Conservation (phyloP, 2,329 filamentous ascomycete species). For the Stagonosporopsis rhizophila region DNA sequence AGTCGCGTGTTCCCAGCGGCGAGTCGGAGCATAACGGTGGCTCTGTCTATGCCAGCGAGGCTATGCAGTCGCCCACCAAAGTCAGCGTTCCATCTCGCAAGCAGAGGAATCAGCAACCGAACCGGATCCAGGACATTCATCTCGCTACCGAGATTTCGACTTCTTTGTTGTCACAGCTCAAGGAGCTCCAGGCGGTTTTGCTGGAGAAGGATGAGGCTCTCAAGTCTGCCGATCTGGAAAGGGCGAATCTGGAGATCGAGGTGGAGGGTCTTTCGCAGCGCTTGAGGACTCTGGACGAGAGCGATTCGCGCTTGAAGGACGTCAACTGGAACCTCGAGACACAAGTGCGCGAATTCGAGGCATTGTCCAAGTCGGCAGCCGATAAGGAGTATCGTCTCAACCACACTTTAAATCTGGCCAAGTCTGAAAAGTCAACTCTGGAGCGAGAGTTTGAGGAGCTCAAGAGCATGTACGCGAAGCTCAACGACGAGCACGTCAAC, state of each 20-base stretch:
- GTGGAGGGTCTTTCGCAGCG: constrained; percentile 80
- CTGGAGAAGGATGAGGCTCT: constrained; percentile 87
- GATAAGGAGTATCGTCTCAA: constrained; percentile 85
- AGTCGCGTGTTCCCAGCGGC: constrained; percentile 72
- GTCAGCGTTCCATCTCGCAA: constrained; percentile 85
- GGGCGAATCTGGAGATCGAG: constrained; percentile 81
- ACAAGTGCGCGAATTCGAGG: constrained; percentile 81
- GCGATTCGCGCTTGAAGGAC: constrained; percentile 94
- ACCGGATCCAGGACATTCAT: constrained; percentile 92
- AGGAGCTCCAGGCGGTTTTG: constrained; percentile 84
- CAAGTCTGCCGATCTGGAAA: constrained; percentile 75
- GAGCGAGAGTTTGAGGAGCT: constrained; percentile 93
- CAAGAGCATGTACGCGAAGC: constrained; percentile 77
- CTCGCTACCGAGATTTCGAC: constrained; percentile 99
- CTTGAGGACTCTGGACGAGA: constrained; percentile 85
- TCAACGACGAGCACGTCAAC: constrained; percentile 80
- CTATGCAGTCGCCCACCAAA: constrained; percentile 87
- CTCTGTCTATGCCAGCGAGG: constrained; percentile 76
- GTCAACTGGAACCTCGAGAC: constrained; percentile 99
- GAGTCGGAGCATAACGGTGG: constrained; percentile 45
- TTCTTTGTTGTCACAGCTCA: constrained; percentile 90
- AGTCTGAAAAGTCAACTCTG: constrained; percentile 75
- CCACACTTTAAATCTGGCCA: constrained; percentile 72
- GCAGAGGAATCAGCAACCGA: constrained; percentile 86
- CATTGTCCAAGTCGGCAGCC: constrained; percentile 74